Evolutionary conservation across 257 asterid species (phyloP), one percentile per base, ranked within the genome.

Genomic region (Lycium ferocissimum): DNA sequence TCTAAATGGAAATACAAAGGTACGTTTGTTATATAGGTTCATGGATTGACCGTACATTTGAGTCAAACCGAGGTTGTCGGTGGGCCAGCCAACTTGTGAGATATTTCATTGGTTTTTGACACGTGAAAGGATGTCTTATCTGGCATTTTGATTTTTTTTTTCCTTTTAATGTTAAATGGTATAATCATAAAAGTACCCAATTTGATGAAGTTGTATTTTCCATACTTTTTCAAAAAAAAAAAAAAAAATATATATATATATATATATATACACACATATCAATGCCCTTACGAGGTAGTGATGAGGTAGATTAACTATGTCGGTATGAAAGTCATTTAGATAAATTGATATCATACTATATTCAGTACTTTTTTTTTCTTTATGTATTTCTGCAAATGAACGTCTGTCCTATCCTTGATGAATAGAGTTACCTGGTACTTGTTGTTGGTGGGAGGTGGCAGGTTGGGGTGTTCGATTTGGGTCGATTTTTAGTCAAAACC

Each of bases 61-160:
- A 89, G 94, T 92, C 94, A 92, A 94, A 47, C 91, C 96, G 86
- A 92, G 80, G 87, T 83, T 93, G 79, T 59, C 84, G 98, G 75
- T 14, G 51, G 88, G 69, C 93, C 98, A 87, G 79, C 66, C 85
- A 86, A 51, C 85, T 80, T 26, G 22, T 85, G 73, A 58, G 79
- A 81, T 6, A 66, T 81, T 65, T 79, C 53, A 33, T 72, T 9
- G 14, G 11, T 2, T 62, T 18, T 9, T 20, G 80, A 88, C 86
- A 86, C 84, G 83, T 88, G 83, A 14, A n/a, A 2, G 2, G 1
- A 7, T 10, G 63, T 78, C 84, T 26, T 63, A 82, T 70, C 73
- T 79, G 67, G 81, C 83, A 57, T 59, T 78, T 33, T 9, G 10
- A 12, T 40, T 59, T 26, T 57, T 9, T 9, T 38, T 26, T 18